Conservation (phyloP, 2,329 filamentous ascomycete species). For the Zymoseptoria brevis region DNA sequence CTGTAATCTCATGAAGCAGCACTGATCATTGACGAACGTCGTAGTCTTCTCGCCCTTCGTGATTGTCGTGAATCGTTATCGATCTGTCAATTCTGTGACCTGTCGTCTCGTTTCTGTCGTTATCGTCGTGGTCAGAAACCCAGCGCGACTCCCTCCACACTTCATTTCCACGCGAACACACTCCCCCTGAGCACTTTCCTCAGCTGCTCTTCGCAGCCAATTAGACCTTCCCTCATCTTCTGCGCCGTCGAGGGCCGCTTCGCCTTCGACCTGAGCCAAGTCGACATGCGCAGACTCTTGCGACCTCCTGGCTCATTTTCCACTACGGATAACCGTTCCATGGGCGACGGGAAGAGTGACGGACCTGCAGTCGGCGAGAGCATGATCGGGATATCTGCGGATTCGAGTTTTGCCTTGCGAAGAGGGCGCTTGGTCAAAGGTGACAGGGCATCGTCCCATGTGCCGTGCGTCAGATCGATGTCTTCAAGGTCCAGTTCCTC, state of each 20-base stretch:
- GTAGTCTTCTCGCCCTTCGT: background rate
- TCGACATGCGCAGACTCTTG: conserved; percentile 17
- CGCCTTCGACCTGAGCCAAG: conserved; percentile 14
- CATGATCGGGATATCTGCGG: conserved; percentile 29
- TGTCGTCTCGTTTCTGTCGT: background rate
- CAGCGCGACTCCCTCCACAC: background rate
- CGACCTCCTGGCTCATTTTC: conserved; percentile 6
- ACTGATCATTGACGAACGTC: background rate
- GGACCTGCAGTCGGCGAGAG: conserved; percentile 20
- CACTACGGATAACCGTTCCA: conserved; percentile 15
- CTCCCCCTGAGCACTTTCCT: conserved; percentile 22
- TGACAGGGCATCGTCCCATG: conserved; percentile 75
- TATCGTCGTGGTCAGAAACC: background rate
- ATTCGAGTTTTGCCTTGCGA: conserved; percentile 5
- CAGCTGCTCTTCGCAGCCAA: conserved; percentile 22
- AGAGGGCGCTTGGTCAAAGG: conserved; percentile 46
- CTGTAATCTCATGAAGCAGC: background rate
- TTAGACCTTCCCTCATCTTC: conserved; percentile 19
- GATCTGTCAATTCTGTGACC: background rate
- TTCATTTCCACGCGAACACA: conserved; percentile 21
- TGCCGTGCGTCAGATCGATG: conserved; percentile 60
- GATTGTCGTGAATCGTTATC: background rate
- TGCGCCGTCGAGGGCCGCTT: conserved; percentile 8
- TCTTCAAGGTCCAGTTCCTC: conserved; percentile 75
- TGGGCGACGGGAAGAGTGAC: conserved; percentile 9